phyloP scores from a whole-genome alignment of 257 asterid genomes.

The Lycium ferocissimum region DNA sequence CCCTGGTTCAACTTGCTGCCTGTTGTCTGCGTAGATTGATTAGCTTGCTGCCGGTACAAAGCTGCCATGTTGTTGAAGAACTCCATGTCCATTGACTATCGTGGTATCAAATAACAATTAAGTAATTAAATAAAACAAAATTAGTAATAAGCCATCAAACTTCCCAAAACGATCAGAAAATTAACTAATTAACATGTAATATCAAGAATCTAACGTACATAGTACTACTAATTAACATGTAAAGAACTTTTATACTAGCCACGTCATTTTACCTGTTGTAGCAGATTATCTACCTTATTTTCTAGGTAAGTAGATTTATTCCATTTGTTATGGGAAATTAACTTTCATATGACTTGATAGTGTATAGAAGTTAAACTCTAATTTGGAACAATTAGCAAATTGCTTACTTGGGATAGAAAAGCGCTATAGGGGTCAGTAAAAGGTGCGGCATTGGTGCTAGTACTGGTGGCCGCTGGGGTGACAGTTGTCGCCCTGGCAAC shows the following conservation, averaged over 20 bases:
- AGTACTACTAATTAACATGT: no score
- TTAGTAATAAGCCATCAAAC: background rate
- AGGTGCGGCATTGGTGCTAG: constrained; percentile 30
- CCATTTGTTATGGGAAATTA: no score
- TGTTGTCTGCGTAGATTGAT: constrained; percentile 42
- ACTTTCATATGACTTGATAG: background rate
- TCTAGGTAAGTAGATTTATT: background rate
- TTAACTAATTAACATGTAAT: no score
- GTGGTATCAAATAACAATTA: background rate
- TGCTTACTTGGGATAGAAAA: constrained; percentile 64
- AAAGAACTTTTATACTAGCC: background rate
- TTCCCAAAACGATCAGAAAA: no score
- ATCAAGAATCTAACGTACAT: no score
- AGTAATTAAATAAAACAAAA: no score
- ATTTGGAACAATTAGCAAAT: background rate
- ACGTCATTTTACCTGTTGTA: background rate
- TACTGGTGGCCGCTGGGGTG: background rate
- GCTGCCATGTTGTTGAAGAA: constrained; percentile 69
- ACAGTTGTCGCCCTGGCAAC: constrained; percentile 11
- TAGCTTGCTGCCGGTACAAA: constrained; percentile 53
- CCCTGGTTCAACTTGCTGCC: constrained; percentile 36
- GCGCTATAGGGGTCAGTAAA: constrained; percentile 49
- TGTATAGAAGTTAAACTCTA: background rate
- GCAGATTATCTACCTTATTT: background rate
- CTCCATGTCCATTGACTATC: constrained; percentile 70